These are phyloP conservation scores for Pythium volutum DNA, from an alignment of 352 stramenopile species.

Conservation along the genomic window DNA sequence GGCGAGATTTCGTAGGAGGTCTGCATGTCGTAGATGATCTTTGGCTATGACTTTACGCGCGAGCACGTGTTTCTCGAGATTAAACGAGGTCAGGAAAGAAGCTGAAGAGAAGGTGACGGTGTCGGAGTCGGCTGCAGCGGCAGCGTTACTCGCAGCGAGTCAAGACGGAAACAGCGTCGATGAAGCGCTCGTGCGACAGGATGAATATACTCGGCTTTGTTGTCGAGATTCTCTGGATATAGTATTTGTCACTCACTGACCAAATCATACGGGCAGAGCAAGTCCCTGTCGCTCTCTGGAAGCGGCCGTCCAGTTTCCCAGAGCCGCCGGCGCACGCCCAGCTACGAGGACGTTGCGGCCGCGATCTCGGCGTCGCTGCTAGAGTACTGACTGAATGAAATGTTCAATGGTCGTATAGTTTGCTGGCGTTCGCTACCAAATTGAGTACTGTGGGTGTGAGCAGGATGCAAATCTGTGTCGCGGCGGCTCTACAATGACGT, in stretches of 20 bases:
- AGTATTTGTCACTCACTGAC: background rate
- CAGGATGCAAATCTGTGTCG: too few species aligned
- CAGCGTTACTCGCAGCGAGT: background rate
- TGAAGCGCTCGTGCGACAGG: constrained; percentile 41
- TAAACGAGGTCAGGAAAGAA: constrained; percentile 41
- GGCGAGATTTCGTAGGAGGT: background rate
- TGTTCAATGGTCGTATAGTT: too few species aligned
- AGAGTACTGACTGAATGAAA: constrained; percentile 67
- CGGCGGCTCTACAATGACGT: too few species aligned
- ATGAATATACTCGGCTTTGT: constrained; percentile 6
- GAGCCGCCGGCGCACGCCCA: constrained; percentile 33
- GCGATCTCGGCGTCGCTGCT: constrained; percentile 59
- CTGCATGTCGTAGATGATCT: constrained; percentile 44
- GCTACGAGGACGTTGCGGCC: constrained; percentile 59
- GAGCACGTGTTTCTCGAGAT: constrained; percentile 71
- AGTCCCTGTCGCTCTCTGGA: constrained; percentile 36
- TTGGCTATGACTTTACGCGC: constrained; percentile 70
- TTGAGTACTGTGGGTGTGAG: too few species aligned
- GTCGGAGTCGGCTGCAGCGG: too few species aligned
- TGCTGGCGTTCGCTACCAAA: too few species aligned
- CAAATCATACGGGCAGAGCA: constrained; percentile 2
- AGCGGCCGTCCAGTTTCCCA: constrained; percentile 28
- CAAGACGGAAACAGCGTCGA: constrained; percentile 37
- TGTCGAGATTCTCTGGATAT: too few species aligned
- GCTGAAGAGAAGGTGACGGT: constrained; percentile 19